Percentiles rank a stretch among this genome's conserved stretches.
Evolutionary conservation across 2,329 filamentous ascomycete genomes (phyloP).

Genomic region (Claviceps humidiphila): DNA sequence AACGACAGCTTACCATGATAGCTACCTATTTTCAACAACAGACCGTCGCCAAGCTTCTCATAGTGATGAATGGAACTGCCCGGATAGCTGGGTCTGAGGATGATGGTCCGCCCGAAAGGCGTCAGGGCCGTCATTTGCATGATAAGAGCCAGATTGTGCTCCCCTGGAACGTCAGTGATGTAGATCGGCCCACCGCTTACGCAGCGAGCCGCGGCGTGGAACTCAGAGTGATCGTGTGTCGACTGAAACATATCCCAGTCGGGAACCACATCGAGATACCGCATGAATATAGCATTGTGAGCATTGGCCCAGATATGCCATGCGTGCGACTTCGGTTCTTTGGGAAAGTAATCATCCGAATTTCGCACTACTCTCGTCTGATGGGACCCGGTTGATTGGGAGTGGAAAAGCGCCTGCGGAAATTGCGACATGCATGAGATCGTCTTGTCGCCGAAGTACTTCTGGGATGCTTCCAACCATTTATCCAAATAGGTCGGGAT

Average conservation of each 20-base stretch:
- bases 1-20: conserved; percentile 47
- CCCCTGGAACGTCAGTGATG: conserved; percentile 78
- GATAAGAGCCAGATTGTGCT: conserved; percentile 66
- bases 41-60: conserved; percentile 57
- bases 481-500: conserved; percentile 70
- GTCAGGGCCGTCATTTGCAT: conserved; percentile 69
- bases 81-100: conserved; percentile 63
- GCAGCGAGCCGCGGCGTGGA: conserved; percentile 83
- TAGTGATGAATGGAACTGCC: conserved; percentile 66
- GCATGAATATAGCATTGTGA: conserved; percentile 71
- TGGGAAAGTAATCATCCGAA: conserved; percentile 85
- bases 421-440: conserved; percentile 94
- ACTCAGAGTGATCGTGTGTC: conserved; percentile 54
- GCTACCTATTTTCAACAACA: conserved; percentile 63
- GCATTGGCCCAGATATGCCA: conserved; percentile 97
- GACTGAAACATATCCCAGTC: conserved; percentile 69
- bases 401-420: conserved; percentile 75
- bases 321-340: conserved; percentile 64
- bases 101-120: conserved; percentile 57
- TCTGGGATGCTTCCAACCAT: conserved; percentile 67
- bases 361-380: conserved; percentile 68
- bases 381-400: conserved; percentile 63
- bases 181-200: conserved; percentile 87
- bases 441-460: conserved; percentile 61
- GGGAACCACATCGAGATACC: conserved; percentile 74